phyloP scores from a whole-genome alignment of 345 rosid genomes.

The Gossypium rotundifolium region DNA sequence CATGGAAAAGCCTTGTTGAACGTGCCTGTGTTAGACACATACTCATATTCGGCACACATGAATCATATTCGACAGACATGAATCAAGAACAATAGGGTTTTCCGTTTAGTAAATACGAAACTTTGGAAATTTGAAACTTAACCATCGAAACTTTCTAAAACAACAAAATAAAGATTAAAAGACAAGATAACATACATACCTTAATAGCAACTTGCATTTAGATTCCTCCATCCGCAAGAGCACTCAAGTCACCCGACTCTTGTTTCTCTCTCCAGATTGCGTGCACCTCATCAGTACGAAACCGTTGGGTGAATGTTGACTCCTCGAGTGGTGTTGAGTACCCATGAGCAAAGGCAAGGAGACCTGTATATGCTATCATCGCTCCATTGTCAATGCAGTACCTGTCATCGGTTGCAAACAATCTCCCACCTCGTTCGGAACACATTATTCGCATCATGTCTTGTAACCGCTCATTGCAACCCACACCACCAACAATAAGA shows the following conservation, averaged over 20 bases:
- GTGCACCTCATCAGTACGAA: slow-evolving; percentile 88
- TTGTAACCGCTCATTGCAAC: slow-evolving; percentile 90
- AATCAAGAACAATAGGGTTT: too few species aligned
- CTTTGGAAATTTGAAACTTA: neutral
- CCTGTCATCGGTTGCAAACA: slow-evolving; percentile 87
- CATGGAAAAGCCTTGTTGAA: too few species aligned
- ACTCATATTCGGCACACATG: neutral
- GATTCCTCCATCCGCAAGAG: neutral
- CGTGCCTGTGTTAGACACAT: neutral
- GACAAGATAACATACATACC: neutral
- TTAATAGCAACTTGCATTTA: neutral
- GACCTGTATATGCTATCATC: slow-evolving; percentile 96
- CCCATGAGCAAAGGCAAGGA: slow-evolving; percentile 72
- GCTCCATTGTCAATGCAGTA: slow-evolving; percentile 96
- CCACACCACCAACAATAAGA: slow-evolving; percentile 93
- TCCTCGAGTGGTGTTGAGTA: slow-evolving; percentile 67
- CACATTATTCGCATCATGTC: slow-evolving; percentile 99
- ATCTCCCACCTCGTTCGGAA: slow-evolving; percentile 64
- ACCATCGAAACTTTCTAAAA: neutral
- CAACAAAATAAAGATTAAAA: neutral
- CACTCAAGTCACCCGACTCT: slow-evolving; percentile 10
- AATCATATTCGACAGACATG: neutral
- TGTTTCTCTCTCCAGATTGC: slow-evolving; percentile 82
- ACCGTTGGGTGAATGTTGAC: slow-evolving; percentile 83
- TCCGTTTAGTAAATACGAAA: neutral